phyloP scores from a whole-genome alignment of 2,329 filamentous ascomycete genomes.

The Rutstroemia sp. region DNA sequence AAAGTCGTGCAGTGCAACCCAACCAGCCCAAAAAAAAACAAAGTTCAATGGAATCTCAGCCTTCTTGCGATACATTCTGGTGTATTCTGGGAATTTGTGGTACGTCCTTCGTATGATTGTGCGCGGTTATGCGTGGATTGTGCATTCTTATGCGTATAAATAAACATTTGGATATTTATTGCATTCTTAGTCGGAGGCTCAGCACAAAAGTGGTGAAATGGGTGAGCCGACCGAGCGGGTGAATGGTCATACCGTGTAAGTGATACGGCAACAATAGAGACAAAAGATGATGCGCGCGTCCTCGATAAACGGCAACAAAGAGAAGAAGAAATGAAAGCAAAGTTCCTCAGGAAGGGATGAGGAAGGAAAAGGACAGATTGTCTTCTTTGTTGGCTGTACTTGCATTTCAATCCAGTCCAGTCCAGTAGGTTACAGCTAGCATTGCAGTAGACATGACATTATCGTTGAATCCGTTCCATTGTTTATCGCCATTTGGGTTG shows the following conservation, averaged over 20 bases:
- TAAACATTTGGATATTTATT: background rate
- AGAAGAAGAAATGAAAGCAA: background rate
- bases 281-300: too few species aligned
- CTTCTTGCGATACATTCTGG: background rate
- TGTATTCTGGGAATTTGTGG: background rate
- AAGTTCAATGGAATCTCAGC: background rate
- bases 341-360: background rate
- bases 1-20: background rate
- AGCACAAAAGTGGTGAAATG: background rate
- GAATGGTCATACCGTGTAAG: too few species aligned
- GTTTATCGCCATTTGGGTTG: too few species aligned
- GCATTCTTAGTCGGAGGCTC: background rate
- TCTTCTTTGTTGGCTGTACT: background rate
- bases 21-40: background rate
- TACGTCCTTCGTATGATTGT: too few species aligned
- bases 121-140: too few species aligned
- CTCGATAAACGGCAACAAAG: background rate
- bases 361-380: conserved; percentile 1
- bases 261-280: too few species aligned
- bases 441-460: too few species aligned
- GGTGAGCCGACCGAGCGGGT: too few species aligned
- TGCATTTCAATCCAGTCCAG: too few species aligned
- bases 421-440: too few species aligned
- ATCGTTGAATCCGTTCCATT: too few species aligned
- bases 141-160: background rate